phyloP scores from a whole-genome alignment of 257 asterid species.

The Solanum sejunctum region DNA sequence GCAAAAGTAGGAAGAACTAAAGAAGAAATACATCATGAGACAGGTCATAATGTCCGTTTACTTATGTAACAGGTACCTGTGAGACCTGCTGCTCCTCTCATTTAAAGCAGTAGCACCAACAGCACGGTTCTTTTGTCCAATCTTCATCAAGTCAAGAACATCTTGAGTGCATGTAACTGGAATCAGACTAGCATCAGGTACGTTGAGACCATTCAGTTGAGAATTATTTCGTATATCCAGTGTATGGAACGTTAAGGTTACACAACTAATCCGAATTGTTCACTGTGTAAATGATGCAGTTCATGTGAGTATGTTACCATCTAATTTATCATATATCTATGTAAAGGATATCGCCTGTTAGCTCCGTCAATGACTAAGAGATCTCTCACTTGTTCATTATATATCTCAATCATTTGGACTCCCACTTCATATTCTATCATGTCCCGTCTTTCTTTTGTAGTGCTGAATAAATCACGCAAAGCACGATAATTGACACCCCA shows the following conservation, averaged over 20 bases:
- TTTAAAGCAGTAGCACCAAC: constrained; percentile 90
- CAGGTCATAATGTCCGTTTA: background rate
- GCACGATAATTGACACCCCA: constrained; percentile 96
- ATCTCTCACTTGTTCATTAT: constrained; percentile 95
- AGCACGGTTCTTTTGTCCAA: constrained; percentile 72
- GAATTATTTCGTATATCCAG: constrained; percentile 84
- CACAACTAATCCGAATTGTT: background rate
- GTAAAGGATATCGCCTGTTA: constrained; percentile 71
- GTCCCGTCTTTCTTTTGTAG: constrained; percentile 47
- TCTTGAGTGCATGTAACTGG: constrained; percentile 73
- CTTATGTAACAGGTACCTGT: constrained; percentile 31
- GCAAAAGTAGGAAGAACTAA: constrained; percentile 7
- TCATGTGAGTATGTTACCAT: background rate
- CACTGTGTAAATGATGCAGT: background rate
- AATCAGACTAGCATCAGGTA: constrained; percentile 78
- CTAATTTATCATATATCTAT: background rate
- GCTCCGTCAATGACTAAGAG: constrained; percentile 68
- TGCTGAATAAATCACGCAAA: constrained; percentile 62
- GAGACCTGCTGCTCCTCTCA: constrained; percentile 84
- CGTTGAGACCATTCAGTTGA: constrained; percentile 86
- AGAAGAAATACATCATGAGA: background rate
- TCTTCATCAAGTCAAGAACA: constrained; percentile 83
- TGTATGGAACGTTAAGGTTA: constrained; percentile 47
- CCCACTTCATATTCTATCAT: constrained; percentile 68
- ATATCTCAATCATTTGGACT: constrained; percentile 91